Evolutionary conservation across 768 basidiomycete species (phyloP).

Genomic region (Trametes sanguinea): DNA sequence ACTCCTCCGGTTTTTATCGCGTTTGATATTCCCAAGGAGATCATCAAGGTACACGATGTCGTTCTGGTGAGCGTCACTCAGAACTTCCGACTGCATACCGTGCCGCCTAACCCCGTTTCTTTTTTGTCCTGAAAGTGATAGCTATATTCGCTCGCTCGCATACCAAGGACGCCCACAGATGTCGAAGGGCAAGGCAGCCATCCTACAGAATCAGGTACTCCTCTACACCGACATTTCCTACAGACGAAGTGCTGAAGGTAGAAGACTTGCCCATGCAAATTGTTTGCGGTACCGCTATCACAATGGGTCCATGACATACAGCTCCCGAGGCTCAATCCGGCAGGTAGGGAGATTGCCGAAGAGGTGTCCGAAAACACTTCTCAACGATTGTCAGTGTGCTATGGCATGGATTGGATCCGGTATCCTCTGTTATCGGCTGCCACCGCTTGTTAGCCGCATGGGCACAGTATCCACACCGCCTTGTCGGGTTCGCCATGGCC

Average conservation of each 20-base stretch:
- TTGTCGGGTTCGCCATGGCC: not conserved
- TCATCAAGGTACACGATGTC: constrained; percentile 2
- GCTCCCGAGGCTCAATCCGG: not conserved
- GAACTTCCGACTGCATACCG: not conserved
- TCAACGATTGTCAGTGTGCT: not conserved
- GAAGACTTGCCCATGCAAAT: not conserved
- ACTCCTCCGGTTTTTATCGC: not conserved
- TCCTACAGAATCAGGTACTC: no score
- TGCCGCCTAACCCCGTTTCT: not conserved
- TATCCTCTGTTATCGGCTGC: not conserved
- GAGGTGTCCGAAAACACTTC: not conserved
- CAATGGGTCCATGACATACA: not conserved
- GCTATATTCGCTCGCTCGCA: no score
- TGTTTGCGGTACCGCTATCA: not conserved
- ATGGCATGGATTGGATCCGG: no score
- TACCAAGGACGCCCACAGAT: no score
- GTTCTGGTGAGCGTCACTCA: not conserved
- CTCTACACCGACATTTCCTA: no score
- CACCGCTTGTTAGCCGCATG: not conserved
- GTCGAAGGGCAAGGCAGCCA: no score
- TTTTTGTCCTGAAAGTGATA: no score
- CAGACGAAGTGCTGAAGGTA: no score
- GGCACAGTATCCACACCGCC: not conserved
- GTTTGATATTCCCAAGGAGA: not conserved
- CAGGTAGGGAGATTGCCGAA: not conserved